Evolutionary conservation across 352 stramenopile genomes (phyloP).

Genomic region (Achlya hypogyna): DNA sequence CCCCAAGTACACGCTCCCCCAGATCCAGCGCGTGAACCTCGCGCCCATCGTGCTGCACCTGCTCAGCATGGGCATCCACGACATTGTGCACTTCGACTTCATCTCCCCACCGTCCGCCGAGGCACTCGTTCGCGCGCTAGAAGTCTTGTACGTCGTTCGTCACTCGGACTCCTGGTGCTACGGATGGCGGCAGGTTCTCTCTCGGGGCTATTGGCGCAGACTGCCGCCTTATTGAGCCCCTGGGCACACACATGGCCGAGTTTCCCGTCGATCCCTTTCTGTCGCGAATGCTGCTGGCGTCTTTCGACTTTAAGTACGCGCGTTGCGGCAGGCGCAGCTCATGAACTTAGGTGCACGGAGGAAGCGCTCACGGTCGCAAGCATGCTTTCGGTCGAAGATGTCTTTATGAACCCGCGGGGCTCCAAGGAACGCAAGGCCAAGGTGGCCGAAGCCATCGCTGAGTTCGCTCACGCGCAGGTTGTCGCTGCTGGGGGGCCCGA

Average conservation of each 20-base stretch:
- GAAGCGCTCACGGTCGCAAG: constrained; percentile 94
- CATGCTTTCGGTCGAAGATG: constrained; percentile 90
- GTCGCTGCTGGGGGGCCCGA: neutral
- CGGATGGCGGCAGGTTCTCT: constrained; percentile 22
- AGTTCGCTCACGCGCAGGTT: constrained; percentile 50
- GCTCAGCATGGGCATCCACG: constrained; percentile 79
- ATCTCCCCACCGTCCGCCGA: constrained; percentile 64
- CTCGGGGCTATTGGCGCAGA: constrained; percentile 50
- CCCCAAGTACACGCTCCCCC: constrained; percentile 57
- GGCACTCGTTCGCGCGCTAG: constrained; percentile 56
- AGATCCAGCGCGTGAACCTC: constrained; percentile 78
- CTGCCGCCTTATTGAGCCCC: constrained; percentile 49
- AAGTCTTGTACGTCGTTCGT: constrained; percentile 35
- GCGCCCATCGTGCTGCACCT: constrained; percentile 57
- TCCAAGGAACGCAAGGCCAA: constrained; percentile 62
- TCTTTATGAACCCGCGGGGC: constrained; percentile 51
- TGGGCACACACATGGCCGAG: constrained; percentile 93
- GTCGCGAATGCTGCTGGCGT: constrained; percentile 59
- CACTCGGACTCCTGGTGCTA: neutral
- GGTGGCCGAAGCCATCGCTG: constrained; percentile 52
- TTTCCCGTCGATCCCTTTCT: constrained; percentile 94
- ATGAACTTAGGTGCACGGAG: constrained; percentile 61
- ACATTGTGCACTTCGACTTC: constrained; percentile 77
- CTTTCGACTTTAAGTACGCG: constrained; percentile 34
- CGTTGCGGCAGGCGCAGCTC: constrained; percentile 34